A percentile compares a stretch with the other conserved stretches of the same genome.
Evolutionary conservation across 176 grass and related monocot genomes (phyloP).

Genomic region (Urochloa ruziziensis): DNA sequence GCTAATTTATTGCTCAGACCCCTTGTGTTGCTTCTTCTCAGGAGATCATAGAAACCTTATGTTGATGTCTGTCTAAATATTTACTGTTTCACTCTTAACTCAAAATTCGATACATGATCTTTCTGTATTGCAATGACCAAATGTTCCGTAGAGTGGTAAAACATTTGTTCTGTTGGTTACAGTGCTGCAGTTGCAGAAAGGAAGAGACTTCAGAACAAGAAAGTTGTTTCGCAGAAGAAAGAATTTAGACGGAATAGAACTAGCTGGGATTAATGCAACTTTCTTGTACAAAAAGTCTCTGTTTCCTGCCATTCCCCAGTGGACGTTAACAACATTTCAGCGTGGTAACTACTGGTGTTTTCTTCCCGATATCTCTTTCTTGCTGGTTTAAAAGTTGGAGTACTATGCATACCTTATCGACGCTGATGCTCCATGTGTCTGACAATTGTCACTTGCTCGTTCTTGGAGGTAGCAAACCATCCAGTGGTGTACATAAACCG

Average conservation of each 20-base stretch:
- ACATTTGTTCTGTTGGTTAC: not conserved
- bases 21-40: not conserved
- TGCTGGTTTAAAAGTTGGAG: not conserved
- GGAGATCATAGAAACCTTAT: not conserved
- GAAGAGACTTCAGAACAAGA: conserved; percentile 90
- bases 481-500: not conserved
- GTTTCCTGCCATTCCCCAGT: not conserved
- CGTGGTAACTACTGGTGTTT: conserved; percentile 6
- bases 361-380: not conserved
- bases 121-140: not conserved
- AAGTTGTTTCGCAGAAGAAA: conserved; percentile 84
- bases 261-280: conserved; percentile 68
- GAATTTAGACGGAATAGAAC: conserved; percentile 62
- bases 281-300: not conserved
- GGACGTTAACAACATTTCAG: not conserved
- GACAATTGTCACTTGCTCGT: conserved; percentile 17
- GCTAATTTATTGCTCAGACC: not conserved
- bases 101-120: not conserved
- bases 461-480: conserved; percentile 8
- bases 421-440: not conserved
- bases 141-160: not conserved
- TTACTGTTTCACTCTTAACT: not conserved
- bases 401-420: not conserved
- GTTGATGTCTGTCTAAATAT: not conserved
- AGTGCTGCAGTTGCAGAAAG: conserved; percentile 78